Evolutionary conservation across 2,329 filamentous ascomycete genomes (phyloP).

Genomic region (Fusarium tricinctum): DNA sequence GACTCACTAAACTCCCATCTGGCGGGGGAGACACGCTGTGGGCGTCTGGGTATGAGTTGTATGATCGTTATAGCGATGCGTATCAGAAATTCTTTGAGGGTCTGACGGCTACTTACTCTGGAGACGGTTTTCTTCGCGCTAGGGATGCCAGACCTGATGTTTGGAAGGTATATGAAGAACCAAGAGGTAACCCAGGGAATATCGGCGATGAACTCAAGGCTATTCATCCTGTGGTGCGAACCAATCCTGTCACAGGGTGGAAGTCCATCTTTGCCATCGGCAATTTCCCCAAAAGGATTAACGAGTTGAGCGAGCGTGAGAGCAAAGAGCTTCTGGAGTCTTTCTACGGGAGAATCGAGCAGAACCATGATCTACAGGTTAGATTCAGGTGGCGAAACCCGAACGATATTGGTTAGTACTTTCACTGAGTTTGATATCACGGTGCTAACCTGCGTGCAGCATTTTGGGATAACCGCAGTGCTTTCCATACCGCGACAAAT

Average conservation of each 20-base stretch:
- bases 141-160: slow-evolving; percentile 50
- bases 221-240: slow-evolving; percentile 69
- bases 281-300: slow-evolving; percentile 59
- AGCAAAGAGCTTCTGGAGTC: slow-evolving; percentile 59
- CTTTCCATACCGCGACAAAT: slow-evolving; percentile 70
- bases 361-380: slow-evolving; percentile 66
- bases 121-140: slow-evolving; percentile 29
- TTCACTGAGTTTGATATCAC: rapidly evolving
- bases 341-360: slow-evolving; percentile 58
- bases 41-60: slow-evolving; percentile 72
- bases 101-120: slow-evolving; percentile 63
- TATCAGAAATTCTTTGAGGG: slow-evolving; percentile 67
- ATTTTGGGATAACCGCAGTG: slow-evolving; percentile 73
- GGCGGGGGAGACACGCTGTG: slow-evolving; percentile 71
- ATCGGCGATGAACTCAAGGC: slow-evolving; percentile 63
- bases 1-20: slow-evolving; percentile 65
- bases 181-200: slow-evolving; percentile 59
- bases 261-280: slow-evolving; percentile 62
- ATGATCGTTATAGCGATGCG: slow-evolving; percentile 66
- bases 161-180: slow-evolving; percentile 52
- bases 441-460: slow-evolving; percentile 48
- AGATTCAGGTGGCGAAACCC: slow-evolving; percentile 61
- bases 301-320: slow-evolving; percentile 60
- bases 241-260: slow-evolving; percentile 75
- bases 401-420: slow-evolving; percentile 55